Percentiles rank a stretch among this genome's conserved stretches.
Evolutionary conservation across 257 asterid genomes (phyloP).

Genomic region (Galeopsis tetrahit): DNA sequence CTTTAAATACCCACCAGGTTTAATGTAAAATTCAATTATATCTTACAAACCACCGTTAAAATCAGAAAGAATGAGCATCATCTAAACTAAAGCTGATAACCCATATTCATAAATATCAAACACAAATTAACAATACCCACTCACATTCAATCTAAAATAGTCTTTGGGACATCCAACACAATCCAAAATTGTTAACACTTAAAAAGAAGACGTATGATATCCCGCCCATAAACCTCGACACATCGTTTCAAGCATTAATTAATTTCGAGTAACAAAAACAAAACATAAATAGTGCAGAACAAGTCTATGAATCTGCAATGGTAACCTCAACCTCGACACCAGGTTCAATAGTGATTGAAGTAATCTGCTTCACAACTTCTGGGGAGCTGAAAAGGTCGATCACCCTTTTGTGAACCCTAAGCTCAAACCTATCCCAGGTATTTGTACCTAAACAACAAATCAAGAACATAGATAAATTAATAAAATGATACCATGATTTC

Average conservation of each 20-base stretch:
- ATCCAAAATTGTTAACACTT: slow-evolving; percentile 29
- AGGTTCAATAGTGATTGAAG: slow-evolving; percentile 70
- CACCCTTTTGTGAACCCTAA: slow-evolving; percentile 66
- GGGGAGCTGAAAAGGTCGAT: slow-evolving; percentile 75
- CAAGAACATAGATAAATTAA: not conserved
- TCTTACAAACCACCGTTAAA: not conserved
- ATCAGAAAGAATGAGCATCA: not conserved
- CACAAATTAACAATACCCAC: slow-evolving; percentile 23
- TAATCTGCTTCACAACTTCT: slow-evolving; percentile 71
- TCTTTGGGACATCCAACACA: slow-evolving; percentile 36
- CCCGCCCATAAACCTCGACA: slow-evolving; percentile 26
- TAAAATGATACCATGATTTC: not conserved
- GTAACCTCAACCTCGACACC: slow-evolving; percentile 72
- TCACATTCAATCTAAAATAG: slow-evolving; percentile 20
- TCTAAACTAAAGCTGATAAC: slow-evolving; percentile 4
- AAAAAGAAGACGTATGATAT: slow-evolving; percentile 29
- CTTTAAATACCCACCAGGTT: too few species aligned
- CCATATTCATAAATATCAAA: slow-evolving; percentile 11
- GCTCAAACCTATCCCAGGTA: slow-evolving; percentile 62
- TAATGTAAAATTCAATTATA: too few species aligned
- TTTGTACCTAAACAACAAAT: slow-evolving; percentile 50
- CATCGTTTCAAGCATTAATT: not conserved
- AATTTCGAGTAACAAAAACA: slow-evolving; percentile 12
- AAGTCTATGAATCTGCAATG: slow-evolving; percentile 55
- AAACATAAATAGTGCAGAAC: slow-evolving; percentile 8